phyloP scores from a whole-genome alignment of 2,329 filamentous ascomycete species.

The Xylogone sp. region DNA sequence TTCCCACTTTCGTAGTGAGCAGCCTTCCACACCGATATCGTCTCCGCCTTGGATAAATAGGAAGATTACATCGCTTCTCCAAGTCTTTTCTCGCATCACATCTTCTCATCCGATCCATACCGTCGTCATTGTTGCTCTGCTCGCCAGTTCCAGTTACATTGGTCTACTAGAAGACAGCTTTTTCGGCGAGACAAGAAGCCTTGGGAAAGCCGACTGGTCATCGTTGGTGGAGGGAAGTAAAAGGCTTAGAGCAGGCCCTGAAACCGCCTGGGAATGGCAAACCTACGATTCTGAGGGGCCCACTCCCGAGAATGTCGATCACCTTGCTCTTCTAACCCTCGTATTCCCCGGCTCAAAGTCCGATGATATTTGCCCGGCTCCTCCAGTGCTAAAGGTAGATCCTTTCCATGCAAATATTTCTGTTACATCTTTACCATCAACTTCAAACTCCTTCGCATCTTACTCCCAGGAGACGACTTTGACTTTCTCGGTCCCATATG shows the following conservation, averaged over 20 bases:
- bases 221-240: constrained; percentile 78
- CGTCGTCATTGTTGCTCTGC: constrained; percentile 80
- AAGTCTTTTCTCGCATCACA: constrained; percentile 74
- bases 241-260: constrained; percentile 65
- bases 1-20: constrained; percentile 58
- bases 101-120: constrained; percentile 95
- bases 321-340: constrained; percentile 81
- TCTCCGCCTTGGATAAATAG: constrained; percentile 55
- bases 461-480: constrained; percentile 84
- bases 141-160: constrained; percentile 94
- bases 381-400: constrained; percentile 58
- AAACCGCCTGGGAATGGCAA: constrained; percentile 91
- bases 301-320: constrained; percentile 48
- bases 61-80: constrained; percentile 70
- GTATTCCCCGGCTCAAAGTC: constrained; percentile 82
- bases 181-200: constrained; percentile 55
- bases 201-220: constrained; percentile 69
- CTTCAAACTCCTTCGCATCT: constrained; percentile 77
- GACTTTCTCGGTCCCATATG: constrained; percentile 75
- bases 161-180: constrained; percentile 87
- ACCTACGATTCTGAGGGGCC: constrained; percentile 54
- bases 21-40: constrained; percentile 40
- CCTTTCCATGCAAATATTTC: constrained; percentile 76
- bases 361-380: constrained; percentile 65
- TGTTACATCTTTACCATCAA: constrained; percentile 70